A percentile compares a stretch with the other conserved stretches of the same genome.
Conservation (phyloP, 2,329 filamentous ascomycete species). For the Penicillium olsonii region DNA sequence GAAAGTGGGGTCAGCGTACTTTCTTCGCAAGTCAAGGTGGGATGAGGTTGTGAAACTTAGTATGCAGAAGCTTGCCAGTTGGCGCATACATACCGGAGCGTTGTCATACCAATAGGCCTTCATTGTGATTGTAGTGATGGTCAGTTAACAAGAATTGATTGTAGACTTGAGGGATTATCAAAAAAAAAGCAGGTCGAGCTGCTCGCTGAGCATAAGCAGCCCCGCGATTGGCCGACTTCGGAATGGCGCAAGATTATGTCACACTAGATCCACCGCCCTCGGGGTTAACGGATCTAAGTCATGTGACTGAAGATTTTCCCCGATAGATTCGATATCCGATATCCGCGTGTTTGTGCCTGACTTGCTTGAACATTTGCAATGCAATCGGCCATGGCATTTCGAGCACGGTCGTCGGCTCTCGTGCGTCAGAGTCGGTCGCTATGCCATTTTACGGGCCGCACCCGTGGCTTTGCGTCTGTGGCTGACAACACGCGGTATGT, state of each 20-base stretch:
- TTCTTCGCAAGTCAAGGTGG: slow-evolving; percentile 5
- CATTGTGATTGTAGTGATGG: slow-evolving; percentile 47
- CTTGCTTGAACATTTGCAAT: neutral
- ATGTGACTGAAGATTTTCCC: slow-evolving; percentile 20
- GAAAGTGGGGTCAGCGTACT: slow-evolving; percentile 9
- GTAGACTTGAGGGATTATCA: neutral
- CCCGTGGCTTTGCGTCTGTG: slow-evolving; percentile 43
- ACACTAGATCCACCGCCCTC: slow-evolving; percentile 25
- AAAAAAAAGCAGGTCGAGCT: slow-evolving; percentile 11
- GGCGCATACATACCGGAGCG: slow-evolving; percentile 51
- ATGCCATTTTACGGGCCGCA: slow-evolving; percentile 20
- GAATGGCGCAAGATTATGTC: slow-evolving; percentile 29
- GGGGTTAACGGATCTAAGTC: slow-evolving; percentile 20
- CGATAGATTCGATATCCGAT: slow-evolving; percentile 9
- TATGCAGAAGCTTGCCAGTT: slow-evolving; percentile 1
- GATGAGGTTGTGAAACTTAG: slow-evolving; percentile 4
- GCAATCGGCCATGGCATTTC: slow-evolving; percentile 36
- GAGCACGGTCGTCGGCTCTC: slow-evolving; percentile 31
- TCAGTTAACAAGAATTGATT: neutral
- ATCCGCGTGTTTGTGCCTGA: neutral
- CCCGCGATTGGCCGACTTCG: slow-evolving; percentile 32
- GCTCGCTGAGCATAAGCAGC: slow-evolving; percentile 27
- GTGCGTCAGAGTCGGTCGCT: slow-evolving; percentile 29
- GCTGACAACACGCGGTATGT: slow-evolving; percentile 39
- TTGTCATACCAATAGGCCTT: slow-evolving; percentile 74